These are phyloP conservation scores for Diaporthe aspalathi DNA, from an alignment of 2,329 filamentous ascomycete species.

Conservation along the genomic window DNA sequence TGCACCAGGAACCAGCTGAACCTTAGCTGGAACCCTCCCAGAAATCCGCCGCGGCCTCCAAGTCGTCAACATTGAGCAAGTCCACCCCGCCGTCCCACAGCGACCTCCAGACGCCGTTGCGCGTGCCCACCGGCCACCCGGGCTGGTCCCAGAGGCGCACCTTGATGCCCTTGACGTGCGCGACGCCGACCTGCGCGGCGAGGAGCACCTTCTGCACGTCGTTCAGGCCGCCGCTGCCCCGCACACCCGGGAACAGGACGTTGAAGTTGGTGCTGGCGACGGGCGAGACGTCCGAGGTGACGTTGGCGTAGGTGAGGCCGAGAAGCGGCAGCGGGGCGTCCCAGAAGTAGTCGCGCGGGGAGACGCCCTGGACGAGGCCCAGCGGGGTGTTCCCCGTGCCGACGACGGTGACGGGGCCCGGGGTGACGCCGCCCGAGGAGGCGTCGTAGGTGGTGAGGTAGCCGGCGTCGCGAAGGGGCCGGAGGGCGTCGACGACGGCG, in stretches of 20 bases:
- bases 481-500: slow-evolving; percentile 62
- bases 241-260: slow-evolving; percentile 50
- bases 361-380: slow-evolving; percentile 65
- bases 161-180: slow-evolving; percentile 67
- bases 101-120: slow-evolving; percentile 68
- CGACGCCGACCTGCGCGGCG: slow-evolving; percentile 61
- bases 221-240: slow-evolving; percentile 50
- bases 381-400: slow-evolving; percentile 73
- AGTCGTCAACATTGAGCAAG: slow-evolving; percentile 73
- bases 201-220: slow-evolving; percentile 62
- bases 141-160: slow-evolving; percentile 74
- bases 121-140: slow-evolving; percentile 66
- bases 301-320: slow-evolving; percentile 40
- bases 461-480: slow-evolving; percentile 65
- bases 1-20: too few relatives aligned
- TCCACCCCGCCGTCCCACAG: slow-evolving; percentile 69
- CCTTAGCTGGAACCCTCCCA: slow-evolving; percentile 39
- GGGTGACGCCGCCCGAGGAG: slow-evolving; percentile 53
- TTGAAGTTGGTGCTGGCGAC: slow-evolving; percentile 51
- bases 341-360: slow-evolving; percentile 61
- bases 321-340: slow-evolving; percentile 43
- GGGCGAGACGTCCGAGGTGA: slow-evolving; percentile 44
- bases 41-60: slow-evolving; percentile 59
- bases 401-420: slow-evolving; percentile 72
- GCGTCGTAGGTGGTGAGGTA: slow-evolving; percentile 66